phyloP scores from a whole-genome alignment of 192 early-diverging fungal species.

The Backusella parvicylindrica region DNA sequence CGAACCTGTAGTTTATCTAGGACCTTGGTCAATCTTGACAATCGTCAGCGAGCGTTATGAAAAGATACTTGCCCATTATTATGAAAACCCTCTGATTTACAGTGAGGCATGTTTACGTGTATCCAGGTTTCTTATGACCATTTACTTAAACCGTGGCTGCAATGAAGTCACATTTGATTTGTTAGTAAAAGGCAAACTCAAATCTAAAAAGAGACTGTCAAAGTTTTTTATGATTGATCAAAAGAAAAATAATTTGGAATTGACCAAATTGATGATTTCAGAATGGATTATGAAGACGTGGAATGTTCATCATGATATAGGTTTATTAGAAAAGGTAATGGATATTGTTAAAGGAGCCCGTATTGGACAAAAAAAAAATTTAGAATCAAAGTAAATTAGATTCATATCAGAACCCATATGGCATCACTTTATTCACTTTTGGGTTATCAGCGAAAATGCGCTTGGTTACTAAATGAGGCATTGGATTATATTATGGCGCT shows the following conservation, averaged over 20 bases:
- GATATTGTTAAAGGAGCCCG: no score
- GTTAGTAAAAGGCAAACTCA: slow-evolving; percentile 29
- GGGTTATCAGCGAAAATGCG: slow-evolving; percentile 24
- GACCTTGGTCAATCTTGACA: slow-evolving; percentile 22
- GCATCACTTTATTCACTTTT: slow-evolving; percentile 7
- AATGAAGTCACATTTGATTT: slow-evolving; percentile 27
- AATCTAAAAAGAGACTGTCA: background rate
- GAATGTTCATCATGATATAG: slow-evolving; percentile 42
- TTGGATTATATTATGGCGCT: slow-evolving; percentile 4
- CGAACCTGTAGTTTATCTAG: background rate
- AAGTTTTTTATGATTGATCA: background rate
- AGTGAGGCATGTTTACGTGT: slow-evolving; percentile 64
- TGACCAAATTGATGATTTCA: slow-evolving; percentile 32
- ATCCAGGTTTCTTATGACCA: slow-evolving; percentile 52
- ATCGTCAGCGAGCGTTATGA: slow-evolving; percentile 68
- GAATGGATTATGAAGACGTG: slow-evolving; percentile 59
- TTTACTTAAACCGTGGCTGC: slow-evolving; percentile 35
- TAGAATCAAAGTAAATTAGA: no score
- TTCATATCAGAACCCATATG: slow-evolving; percentile 13
- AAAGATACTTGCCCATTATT: slow-evolving; percentile 62
- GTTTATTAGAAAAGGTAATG: slow-evolving; percentile 52
- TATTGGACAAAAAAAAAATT: no score
- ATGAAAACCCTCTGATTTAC: slow-evolving; percentile 53
- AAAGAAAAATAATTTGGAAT: background rate
- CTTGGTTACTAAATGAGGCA: slow-evolving; percentile 20